Base-by-base conservation (phyloP, 2,329 filamentous ascomycete species). In the Thielaviopsis euricoi region DNA sequence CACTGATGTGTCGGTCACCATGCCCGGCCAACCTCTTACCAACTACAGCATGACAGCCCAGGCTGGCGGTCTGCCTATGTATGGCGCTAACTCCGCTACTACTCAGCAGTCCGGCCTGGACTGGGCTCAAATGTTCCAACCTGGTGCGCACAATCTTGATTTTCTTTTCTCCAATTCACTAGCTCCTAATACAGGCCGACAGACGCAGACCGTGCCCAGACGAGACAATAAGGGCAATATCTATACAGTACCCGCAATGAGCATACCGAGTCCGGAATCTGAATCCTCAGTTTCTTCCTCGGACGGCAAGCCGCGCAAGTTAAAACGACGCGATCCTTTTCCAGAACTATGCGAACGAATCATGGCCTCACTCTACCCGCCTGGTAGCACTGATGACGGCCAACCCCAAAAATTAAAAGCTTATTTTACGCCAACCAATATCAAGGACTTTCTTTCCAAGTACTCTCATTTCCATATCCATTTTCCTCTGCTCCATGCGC, bases 91-190 rank as follows among this genome's bases (percentile, higher is more conserved):
- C 67, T 78, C 79, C 64, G 78, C 77, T 71, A 72, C 76, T 71
- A 77, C 77, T 70, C 80, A 82, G 71, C 76, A 79, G 72, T 74
- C 76, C 68, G 71, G 77, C 74, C 74, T 85, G 74, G 85, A 88
- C 73, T 89, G 85, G 85, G 79, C 83, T 67, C 79, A 85, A 69
- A 86, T 89, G 81, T 87, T 87, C 75, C 84, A 83, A 74, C 71
- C 82, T 74, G 82, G 82, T 78, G 76, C 80, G 73, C 80, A 84
- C 71, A 75, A 81, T 71, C 74, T 58, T 58, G 57, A 55, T 33
- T 53, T 48, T 51, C 50, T 76, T 71, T 82, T 80, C 72, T 78
- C 79, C 74, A 79, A 74, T 69, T 75, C 77, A 68, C 82, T 79
- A 72, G 73, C 76, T 69, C 73, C 83, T 77, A 83, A 83, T 76